A percentile compares a stretch with the other conserved stretches of the same genome.
Evolutionary conservation across 176 grass and related monocot genomes (phyloP).

Genomic region (Zizania latifolia): DNA sequence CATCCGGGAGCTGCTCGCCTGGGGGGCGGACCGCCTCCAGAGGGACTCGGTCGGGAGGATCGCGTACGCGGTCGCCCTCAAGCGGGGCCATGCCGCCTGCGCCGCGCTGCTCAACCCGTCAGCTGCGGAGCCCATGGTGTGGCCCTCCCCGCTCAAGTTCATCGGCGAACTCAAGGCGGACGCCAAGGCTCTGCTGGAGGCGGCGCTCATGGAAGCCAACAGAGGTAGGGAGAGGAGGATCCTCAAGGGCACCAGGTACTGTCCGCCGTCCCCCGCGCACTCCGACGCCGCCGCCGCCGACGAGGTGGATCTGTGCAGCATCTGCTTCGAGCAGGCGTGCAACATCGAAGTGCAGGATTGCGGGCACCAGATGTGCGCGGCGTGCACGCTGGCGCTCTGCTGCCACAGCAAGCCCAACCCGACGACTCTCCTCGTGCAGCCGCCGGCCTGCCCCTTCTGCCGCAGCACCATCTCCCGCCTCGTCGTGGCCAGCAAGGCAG

Average conservation of each 20-base stretch:
- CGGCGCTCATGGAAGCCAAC: constrained; percentile 59
- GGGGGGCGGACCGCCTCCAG: constrained; percentile 50
- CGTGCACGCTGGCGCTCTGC: constrained; percentile 85
- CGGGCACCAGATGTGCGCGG: constrained; percentile 92
- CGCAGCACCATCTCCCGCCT: constrained; percentile 72
- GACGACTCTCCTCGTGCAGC: constrained; percentile 23
- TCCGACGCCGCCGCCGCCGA: constrained; percentile 32
- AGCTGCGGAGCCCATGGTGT: constrained; percentile 62
- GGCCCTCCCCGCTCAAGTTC: constrained; percentile 84
- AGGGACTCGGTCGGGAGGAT: constrained; percentile 55
- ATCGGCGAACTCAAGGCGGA: constrained; percentile 69
- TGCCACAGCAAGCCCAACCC: constrained; percentile 88
- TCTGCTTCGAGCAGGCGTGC: constrained; percentile 93
- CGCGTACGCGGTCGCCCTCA: constrained; percentile 53
- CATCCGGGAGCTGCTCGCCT: constrained; percentile 50
- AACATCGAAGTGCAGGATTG: constrained; percentile 80
- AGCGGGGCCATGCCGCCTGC: constrained; percentile 49
- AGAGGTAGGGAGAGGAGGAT: constrained; percentile 58
- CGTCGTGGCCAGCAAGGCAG: constrained; percentile 40
- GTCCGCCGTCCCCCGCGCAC: constrained; percentile 27
- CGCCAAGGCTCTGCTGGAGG: constrained; percentile 61
- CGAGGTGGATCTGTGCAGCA: constrained; percentile 54
- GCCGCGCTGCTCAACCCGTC: constrained; percentile 56
- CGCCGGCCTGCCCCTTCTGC: constrained; percentile 89
- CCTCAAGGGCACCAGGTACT: constrained; percentile 43